Base-by-base conservation (phyloP, 169 alveolate genomes). In the Plasmodium chabaudi region DNA sequence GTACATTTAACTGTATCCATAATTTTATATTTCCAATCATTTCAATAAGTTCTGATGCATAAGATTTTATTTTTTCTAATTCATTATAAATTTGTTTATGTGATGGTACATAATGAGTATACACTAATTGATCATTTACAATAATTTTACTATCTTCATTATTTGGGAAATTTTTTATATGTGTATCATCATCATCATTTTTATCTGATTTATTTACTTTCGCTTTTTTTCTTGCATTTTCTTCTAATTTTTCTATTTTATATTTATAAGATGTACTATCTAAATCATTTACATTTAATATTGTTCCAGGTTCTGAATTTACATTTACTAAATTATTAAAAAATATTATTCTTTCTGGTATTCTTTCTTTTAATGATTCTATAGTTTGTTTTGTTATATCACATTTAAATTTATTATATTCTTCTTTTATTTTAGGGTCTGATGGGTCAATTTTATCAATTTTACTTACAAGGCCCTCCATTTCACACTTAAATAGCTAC, bases 1-100 rank as follows among this genome's bases (percentile, higher is more conserved):
- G 98, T 17, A 96, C 96, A 79, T 96, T 96, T 61, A 96, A 86
- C 70, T 96, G 98, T 42, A 96, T 96, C 98, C 98, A 96, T 68
- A 96, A 88, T 84, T 94, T 95, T 5, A 96, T 95, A 64, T 94
- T 94, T 34, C 98, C 95, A 57, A 96, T 95, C 5, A 94, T 94
- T 84, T 94, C 96, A 5, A 95, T 95, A n/a, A 95, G 92, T 61
- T 96, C 98, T 21, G 97, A 92, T 5, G 97, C 98, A 87, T 96
- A 96, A 9, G 77, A 55, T 63, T 95, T 96, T 9, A 96, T 95
- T 44, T 89, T 72, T 44, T 93, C 95, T 6, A 96, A 88, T 70
- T 94, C 94, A 46, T 89, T 89, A 84, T 91, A 88, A 44, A 96
- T 96, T 61, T 93, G 98, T 64, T 87, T 88, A 88, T 96, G 97